Evolutionary conservation across 2,329 filamentous ascomycete genomes (phyloP).

Genomic region (Aspergillus versicolor): DNA sequence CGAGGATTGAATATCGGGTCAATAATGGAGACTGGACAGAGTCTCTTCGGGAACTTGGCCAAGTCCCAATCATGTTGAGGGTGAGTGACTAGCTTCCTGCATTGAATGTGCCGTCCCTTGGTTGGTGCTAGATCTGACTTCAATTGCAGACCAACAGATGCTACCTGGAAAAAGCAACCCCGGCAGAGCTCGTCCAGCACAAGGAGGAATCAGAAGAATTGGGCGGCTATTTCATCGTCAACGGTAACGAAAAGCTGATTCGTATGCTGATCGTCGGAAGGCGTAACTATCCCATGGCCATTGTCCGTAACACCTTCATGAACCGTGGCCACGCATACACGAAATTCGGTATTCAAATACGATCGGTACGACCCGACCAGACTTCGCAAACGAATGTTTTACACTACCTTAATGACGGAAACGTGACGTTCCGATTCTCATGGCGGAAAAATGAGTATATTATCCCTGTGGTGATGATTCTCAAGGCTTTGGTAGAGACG

Average conservation of each 20-base stretch:
- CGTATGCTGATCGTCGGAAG: constrained; percentile 86
- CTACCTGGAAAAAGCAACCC: constrained; percentile 82
- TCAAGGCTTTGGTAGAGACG: constrained; percentile 92
- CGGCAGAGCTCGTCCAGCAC: constrained; percentile 74
- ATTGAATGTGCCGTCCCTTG: not conserved
- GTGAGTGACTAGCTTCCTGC: constrained; percentile 46
- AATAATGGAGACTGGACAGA: constrained; percentile 85
- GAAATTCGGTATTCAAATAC: constrained; percentile 83
- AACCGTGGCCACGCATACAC: constrained; percentile 87
- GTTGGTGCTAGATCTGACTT: not conserved
- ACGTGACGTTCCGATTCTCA: constrained; percentile 94
- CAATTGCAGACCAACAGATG: constrained; percentile 75
- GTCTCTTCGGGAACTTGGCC: constrained; percentile 79
- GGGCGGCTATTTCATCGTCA: constrained; percentile 95
- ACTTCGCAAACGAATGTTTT: constrained; percentile 96
- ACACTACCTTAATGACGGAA: constrained; percentile 93
- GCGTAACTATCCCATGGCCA: constrained; percentile 93
- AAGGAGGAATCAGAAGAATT: constrained; percentile 97
- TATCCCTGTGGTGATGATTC: constrained; percentile 92
- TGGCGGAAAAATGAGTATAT: constrained; percentile 98
- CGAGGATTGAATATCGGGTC: constrained; percentile 78
- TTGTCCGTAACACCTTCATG: constrained; percentile 83
- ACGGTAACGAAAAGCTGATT: constrained; percentile 95
- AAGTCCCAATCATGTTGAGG: constrained; percentile 91
- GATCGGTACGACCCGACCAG: constrained; percentile 93